A percentile compares a stretch with the other conserved stretches of the same genome.
These are phyloP conservation scores for Aeschynomene evenia DNA, from an alignment of 306 rosid genomes.

Conservation along the genomic window DNA sequence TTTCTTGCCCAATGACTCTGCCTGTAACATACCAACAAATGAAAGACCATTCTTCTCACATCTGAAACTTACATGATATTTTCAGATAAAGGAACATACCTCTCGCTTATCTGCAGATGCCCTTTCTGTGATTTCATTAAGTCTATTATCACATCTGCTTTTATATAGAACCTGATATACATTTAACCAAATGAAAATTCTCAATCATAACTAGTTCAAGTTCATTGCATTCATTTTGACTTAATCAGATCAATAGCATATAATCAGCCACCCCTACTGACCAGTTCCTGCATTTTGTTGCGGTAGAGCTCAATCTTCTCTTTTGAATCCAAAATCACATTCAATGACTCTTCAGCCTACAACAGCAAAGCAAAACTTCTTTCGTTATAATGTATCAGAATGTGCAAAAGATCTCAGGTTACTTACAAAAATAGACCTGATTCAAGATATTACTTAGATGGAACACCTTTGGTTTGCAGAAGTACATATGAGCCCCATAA, in stretches of 20 bases:
- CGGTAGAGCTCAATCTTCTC: constrained; percentile 86
- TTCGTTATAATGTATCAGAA: constrained; percentile 19
- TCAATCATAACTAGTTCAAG: constrained; percentile 8
- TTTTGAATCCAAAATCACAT: constrained; percentile 71
- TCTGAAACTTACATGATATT: constrained; percentile 16
- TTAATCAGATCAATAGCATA: constrained; percentile 23
- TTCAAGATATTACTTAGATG: neutral
- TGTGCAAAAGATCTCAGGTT: constrained; percentile 14
- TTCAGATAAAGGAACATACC: constrained; percentile 46
- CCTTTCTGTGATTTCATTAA: constrained; percentile 95
- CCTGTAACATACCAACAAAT: constrained; percentile 53
- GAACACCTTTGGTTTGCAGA: neutral
- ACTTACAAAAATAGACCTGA: constrained; percentile 7
- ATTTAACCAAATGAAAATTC: constrained; percentile 13
- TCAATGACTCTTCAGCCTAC: constrained; percentile 65
- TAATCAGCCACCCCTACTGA: constrained; percentile 44
- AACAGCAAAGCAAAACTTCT: constrained; percentile 17
- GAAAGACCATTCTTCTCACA: constrained; percentile 21
- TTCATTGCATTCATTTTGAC: neutral
- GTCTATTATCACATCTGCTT: constrained; percentile 89
- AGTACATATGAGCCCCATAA: neutral
- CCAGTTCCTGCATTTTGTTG: constrained; percentile 93
- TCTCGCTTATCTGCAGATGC: constrained; percentile 92
- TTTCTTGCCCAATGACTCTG: constrained; percentile 70
- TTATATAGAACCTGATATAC: constrained; percentile 73